Conservation (phyloP, 1,284 basidiomycete genomes). For the Sanghuangporus baumii region DNA sequence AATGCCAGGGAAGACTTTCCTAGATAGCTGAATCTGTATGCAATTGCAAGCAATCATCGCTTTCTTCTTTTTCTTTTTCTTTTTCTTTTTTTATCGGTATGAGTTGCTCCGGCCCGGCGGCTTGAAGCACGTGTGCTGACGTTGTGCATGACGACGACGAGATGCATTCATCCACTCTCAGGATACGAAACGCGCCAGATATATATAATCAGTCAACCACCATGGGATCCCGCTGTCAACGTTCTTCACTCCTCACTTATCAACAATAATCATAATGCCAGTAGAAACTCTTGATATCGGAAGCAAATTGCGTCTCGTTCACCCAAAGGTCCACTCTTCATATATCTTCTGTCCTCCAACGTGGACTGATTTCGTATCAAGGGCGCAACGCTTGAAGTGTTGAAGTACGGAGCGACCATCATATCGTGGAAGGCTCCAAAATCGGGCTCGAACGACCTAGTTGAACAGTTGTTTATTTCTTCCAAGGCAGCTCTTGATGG, state of each 20-base stretch:
- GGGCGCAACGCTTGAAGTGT: slow-evolving; percentile 68
- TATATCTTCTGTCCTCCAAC: not conserved
- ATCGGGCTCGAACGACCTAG: slow-evolving; percentile 30
- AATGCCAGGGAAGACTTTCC: slow-evolving; percentile 38
- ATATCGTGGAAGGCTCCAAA: slow-evolving; percentile 66
- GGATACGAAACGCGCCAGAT: not conserved
- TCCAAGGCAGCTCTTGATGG: slow-evolving; percentile 72
- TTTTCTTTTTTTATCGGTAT: not conserved
- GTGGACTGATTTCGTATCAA: slow-evolving; percentile 26
- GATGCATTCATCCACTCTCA: not conserved
- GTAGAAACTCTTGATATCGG: slow-evolving; percentile 8
- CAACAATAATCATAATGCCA: slow-evolving; percentile 7
- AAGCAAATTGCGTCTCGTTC: slow-evolving; percentile 15
- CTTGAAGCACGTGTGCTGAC: not conserved
- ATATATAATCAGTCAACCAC: not conserved
- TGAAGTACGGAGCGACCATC: slow-evolving; percentile 79
- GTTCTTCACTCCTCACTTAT: not conserved
- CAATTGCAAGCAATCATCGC: not conserved
- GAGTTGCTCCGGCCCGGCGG: not conserved
- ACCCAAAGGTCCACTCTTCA: slow-evolving; percentile 18
- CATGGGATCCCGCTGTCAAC: not conserved
- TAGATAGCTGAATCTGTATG: not conserved
- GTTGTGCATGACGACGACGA: slow-evolving; percentile 4
- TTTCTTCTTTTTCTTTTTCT: not conserved
- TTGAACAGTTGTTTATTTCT: slow-evolving; percentile 74